Conservation (phyloP, 148 eudicot genomes). For the Persicaria maculosa region DNA sequence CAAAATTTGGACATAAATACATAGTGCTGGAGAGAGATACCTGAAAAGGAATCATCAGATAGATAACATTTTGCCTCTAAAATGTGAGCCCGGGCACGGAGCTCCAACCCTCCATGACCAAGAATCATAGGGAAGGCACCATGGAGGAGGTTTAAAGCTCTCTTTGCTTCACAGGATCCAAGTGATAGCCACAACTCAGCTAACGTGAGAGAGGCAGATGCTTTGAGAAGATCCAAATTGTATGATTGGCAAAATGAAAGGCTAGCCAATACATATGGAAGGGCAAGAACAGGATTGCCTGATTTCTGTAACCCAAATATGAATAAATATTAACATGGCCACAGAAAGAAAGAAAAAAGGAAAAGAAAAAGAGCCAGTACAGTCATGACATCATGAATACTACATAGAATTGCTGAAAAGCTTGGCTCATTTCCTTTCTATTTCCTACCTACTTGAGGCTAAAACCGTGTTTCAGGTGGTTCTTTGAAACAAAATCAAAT, state of each 20-base stretch:
- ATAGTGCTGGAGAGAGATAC: constrained; percentile 21
- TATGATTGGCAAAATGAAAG: constrained; percentile 87
- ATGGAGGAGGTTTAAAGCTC: constrained; percentile 67
- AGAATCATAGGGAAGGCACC: constrained; percentile 78
- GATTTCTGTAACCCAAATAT: constrained; percentile 47
- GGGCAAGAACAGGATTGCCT: constrained; percentile 84
- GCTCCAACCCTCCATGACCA: constrained; percentile 97
- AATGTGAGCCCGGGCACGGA: constrained; percentile 80
- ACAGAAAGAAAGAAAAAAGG: neutral
- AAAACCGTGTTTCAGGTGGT: too few relatives aligned
- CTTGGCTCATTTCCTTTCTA: neutral
- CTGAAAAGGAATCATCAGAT: constrained; percentile 67
- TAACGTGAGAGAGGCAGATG: constrained; percentile 77
- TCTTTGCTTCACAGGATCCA: constrained; percentile 74
- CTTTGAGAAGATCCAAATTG: constrained; percentile 95
- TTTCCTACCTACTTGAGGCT: neutral
- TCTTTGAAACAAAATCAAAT: too few relatives aligned
- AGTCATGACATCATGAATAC: neutral
- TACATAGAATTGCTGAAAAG: neutral
- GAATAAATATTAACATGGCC: neutral
- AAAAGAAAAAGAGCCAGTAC: neutral
- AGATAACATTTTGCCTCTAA: constrained; percentile 88
- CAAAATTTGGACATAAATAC: neutral
- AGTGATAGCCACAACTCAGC: constrained; percentile 88
- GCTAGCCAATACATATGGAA: constrained; percentile 94